Base-by-base conservation (phyloP, 2,329 filamentous ascomycete species). In the Thielaviopsis euricoi region DNA sequence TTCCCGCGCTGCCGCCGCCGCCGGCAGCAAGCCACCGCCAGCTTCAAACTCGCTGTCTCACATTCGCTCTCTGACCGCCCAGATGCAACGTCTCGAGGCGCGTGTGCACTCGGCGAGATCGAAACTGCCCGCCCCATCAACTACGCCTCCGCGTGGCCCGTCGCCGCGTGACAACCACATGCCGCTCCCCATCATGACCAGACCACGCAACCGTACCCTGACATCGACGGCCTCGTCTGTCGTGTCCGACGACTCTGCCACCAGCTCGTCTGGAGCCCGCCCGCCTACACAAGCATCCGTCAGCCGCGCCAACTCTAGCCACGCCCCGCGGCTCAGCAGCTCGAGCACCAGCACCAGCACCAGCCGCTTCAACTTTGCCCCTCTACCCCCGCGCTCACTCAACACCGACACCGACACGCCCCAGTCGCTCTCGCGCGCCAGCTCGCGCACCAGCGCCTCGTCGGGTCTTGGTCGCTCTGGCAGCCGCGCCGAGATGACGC, bases 51-150 rank as follows among this genome's bases (percentile, higher is more conserved):
- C 93, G 1, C 80, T 98, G 54, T 86, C 87, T 63, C 93, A 98
- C 68, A 95, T 98, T 66, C 88, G 91, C 62, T 86, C 85, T 29
- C 82, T 98, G 63, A 95, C 94, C 60, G 90, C 89, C 26, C 93
- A 97, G 72, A 96, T 97, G 89, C 89, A 96, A 71, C 87, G 89
- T 64, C 83, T 98, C 61, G 93, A 97, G 69, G 88, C 93, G 62
- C 82, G 93, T 51, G 91, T 98, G 10, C 89, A 97, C 61, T 89
- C 85, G 23, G 93, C 86, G 19, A 83, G 89, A 64, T 96, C 91
- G 46, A 95, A 93, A 71, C 79, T 98, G 21, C 93, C 93, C 2
- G 88, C 86, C 1, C 88, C 90, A 2, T 77, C 81, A 7, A 78
- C 76, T 57, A 93, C 86, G 0, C 89, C 90, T 4, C 89, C 90